Evolutionary conservation across 345 rosid genomes (phyloP).

Genomic region (Orychophragmus violaceus): DNA sequence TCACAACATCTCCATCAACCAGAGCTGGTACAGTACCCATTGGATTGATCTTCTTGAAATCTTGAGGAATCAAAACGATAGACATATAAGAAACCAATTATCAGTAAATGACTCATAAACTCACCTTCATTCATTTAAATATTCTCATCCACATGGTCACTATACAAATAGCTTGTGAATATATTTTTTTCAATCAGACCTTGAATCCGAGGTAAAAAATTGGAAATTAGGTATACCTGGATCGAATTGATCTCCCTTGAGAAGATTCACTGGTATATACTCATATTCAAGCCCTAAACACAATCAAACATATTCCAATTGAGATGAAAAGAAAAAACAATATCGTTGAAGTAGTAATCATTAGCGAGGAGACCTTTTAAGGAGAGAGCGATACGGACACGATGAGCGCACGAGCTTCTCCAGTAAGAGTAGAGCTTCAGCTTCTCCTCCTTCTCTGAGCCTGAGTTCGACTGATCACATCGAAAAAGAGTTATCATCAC

Average conservation of each 20-base stretch:
- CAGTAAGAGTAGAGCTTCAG: constrained; percentile 58
- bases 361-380: constrained; percentile 44
- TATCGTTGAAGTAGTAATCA: background rate
- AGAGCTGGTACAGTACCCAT: constrained; percentile 69
- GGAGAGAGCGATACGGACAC: constrained; percentile 73
- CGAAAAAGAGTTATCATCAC: background rate
- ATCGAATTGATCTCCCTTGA: constrained; percentile 50
- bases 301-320: background rate
- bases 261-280: constrained; percentile 52
- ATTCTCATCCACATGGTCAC: background rate
- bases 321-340: background rate
- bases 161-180: background rate
- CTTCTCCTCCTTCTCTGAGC: constrained; percentile 17
- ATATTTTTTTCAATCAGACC: background rate
- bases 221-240: too few species aligned
- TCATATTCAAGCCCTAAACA: constrained; percentile 59
- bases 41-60: constrained; percentile 66
- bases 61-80: constrained; percentile 31
- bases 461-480: constrained; percentile 15
- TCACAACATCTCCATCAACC: constrained; percentile 60
- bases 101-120: background rate
- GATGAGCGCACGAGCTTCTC: constrained; percentile 69
- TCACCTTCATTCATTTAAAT: background rate
- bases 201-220: background rate
- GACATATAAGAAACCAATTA: background rate